Evolutionary conservation across 1,284 basidiomycete genomes (phyloP), one percentile per base, ranked within the genome.

Genomic region (Kwoniella shivajii): DNA sequence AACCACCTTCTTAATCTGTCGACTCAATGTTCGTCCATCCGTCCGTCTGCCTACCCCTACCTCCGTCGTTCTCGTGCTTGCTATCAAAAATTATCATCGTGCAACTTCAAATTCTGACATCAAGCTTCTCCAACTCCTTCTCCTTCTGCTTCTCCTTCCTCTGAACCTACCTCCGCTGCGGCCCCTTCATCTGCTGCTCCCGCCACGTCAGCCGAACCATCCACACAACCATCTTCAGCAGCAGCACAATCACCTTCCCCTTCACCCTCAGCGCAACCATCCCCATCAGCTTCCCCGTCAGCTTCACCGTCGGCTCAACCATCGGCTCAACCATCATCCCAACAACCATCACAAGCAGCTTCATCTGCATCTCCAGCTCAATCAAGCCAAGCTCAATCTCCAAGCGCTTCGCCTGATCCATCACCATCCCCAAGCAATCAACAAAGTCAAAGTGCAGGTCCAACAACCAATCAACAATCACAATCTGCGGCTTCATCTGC

Each of bases 141-240:
- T 24, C 33, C 46, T 36, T 22, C 46, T 16, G 46, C 56, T 31
- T 26, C 61, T 30, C 30, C 55, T 18, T 39, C 61, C 6, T 27
- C 64, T 38, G n/a, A 56, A 36, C 27, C 60, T 38, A 43, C 65
- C n/a, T 44, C 56, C 31, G 46, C 33, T 18, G 41, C 55, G 18
- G 43, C 49, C 7, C 43, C 59, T 22, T 42, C 62, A 16, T 30
- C 63, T n/a, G 37, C 63, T 20, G 50, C 58, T 31, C 36, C 62
- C 5, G 43, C 45, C 31, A 24, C 60, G 24, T 51, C 57, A 13
- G 37, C 57, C 6, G 13, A 29, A 18, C 50, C 41, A 13, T 45
- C 58, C 24, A 6, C 41, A 24, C 11, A 27, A n/a, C 26, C 41
- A 16, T 24, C 54, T 18, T 43, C 41, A 13, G 18, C 44, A 11